Evolutionary conservation across 805 yeast genomes (phyloP).

Genomic region (Candida taoyuanica): DNA sequence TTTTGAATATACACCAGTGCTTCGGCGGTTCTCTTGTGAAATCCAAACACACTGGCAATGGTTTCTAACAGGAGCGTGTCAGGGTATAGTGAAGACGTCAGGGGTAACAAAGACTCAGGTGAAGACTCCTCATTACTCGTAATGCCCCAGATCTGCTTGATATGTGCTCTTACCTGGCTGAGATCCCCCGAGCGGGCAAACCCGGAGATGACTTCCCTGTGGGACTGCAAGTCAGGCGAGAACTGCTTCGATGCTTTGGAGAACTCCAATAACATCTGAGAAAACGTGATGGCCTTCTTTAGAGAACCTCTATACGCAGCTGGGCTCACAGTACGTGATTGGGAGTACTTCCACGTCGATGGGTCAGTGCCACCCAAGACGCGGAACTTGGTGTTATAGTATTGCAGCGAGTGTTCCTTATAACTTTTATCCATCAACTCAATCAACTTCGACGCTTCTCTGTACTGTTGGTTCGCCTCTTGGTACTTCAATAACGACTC

Average conservation of each 20-base stretch:
- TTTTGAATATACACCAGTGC: conserved; percentile 12
- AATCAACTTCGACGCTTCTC: conserved; percentile 11
- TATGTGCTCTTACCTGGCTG: conserved; percentile 18
- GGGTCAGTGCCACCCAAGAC: conserved; percentile 19
- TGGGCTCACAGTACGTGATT: conserved; percentile 4
- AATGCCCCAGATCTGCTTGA: conserved; percentile 23
- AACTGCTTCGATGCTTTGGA: conserved; percentile 6
- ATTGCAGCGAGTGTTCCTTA: conserved; percentile 8
- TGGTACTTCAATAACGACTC: conserved; percentile 6
- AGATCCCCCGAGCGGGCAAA: conserved; percentile 18
- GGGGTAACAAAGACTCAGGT: conserved; percentile 6
- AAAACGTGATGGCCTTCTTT: conserved; percentile 10
- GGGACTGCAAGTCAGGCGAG: conserved; percentile 18
- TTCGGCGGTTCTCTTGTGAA: conserved; percentile 10
- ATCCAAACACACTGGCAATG: conserved; percentile 18
- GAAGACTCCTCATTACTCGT: conserved; percentile 1
- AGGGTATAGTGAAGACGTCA: conserved; percentile 19
- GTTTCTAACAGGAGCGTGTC: conserved; percentile 14
- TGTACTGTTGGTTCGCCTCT: conserved; percentile 4
- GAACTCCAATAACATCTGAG: conserved; percentile 7
- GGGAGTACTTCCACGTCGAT: conserved; percentile 10
- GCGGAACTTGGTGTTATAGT: conserved; percentile 16
- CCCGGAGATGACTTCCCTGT: conserved; percentile 22
- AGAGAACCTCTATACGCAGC: conserved; percentile 10
- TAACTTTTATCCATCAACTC: conserved; percentile 3